A percentile compares a stretch with the other conserved stretches of the same genome.
Conservation (phyloP, 2,329 filamentous ascomycete species). For the Fusarium circinatum region DNA sequence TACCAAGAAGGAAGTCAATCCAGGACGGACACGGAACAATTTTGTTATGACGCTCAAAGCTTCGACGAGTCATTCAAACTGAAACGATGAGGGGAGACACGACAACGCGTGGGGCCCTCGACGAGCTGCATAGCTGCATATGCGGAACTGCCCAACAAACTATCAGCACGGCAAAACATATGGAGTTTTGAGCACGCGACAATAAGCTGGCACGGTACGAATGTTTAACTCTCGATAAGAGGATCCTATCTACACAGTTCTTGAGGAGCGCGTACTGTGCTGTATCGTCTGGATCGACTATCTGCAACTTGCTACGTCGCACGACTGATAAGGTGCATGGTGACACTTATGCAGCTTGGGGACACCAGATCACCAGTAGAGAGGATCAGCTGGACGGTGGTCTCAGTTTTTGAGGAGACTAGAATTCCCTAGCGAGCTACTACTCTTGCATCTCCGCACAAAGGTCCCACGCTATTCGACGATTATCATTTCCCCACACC, state of each 20-base stretch:
- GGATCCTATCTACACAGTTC: slow-evolving; percentile 20
- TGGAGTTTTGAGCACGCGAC: slow-evolving; percentile 12
- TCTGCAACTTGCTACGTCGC: slow-evolving; percentile 26
- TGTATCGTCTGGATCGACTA: slow-evolving; percentile 23
- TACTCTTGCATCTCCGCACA: slow-evolving; percentile 39
- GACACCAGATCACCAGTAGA: slow-evolving; percentile 35
- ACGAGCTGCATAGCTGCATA: slow-evolving; percentile 40
- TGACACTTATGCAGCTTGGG: slow-evolving; percentile 35
- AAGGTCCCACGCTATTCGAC: slow-evolving; percentile 36
- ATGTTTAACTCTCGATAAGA: slow-evolving; percentile 7
- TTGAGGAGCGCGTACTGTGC: slow-evolving; percentile 19
- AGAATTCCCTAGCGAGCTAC: slow-evolving; percentile 41
- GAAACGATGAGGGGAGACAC: slow-evolving; percentile 18
- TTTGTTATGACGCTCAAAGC: slow-evolving; percentile 79
- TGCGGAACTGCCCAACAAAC: slow-evolving; percentile 43
- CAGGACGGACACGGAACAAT: slow-evolving; percentile 85
- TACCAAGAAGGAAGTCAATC: slow-evolving; percentile 78
- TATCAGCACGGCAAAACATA: slow-evolving; percentile 15
- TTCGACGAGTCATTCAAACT: slow-evolving; percentile 31
- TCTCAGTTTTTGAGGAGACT: slow-evolving; percentile 39
- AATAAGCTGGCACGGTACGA: slow-evolving; percentile 12
- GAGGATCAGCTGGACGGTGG: slow-evolving; percentile 37
- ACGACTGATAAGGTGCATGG: slow-evolving; percentile 30
- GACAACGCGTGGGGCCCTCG: slow-evolving; percentile 26
- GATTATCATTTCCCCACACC: slow-evolving; percentile 32